Percentiles rank a stretch among this genome's conserved stretches.
Conservation (phyloP, 352 stramenopile species). For the Plasmopara viticola region DNA sequence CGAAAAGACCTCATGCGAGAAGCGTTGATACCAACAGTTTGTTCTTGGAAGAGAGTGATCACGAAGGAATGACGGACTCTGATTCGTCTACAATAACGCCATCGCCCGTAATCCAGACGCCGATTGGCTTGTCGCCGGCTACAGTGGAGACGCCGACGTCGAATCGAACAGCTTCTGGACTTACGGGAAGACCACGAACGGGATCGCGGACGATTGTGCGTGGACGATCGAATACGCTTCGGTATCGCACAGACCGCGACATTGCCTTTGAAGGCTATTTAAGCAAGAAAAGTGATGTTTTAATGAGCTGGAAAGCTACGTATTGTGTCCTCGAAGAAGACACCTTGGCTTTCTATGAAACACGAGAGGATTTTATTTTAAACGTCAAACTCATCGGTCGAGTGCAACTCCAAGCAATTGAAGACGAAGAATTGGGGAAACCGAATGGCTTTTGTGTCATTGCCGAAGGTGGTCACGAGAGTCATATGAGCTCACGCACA, state of each 20-base stretch:
- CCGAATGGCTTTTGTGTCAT: conserved; percentile 59
- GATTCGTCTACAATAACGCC: conserved; percentile 18
- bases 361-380: conserved; percentile 74
- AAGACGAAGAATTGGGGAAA: conserved; percentile 65
- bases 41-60: conserved; percentile 51
- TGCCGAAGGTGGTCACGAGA: conserved; percentile 59
- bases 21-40: conserved; percentile 39
- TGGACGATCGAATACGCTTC: conserved; percentile 52
- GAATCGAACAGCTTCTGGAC: conserved; percentile 1
- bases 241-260: conserved; percentile 54
- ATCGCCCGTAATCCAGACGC: conserved; percentile 10
- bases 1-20: conserved; percentile 33
- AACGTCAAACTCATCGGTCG: conserved; percentile 73
- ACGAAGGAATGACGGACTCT: conserved; percentile 23
- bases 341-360: conserved; percentile 73
- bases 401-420: conserved; percentile 57
- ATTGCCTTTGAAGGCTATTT: conserved; percentile 83
- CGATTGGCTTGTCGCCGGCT: conserved; percentile 10
- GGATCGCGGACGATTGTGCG: conserved; percentile 13
- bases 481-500: conserved; percentile 68
- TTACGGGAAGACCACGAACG: too few relatives aligned
- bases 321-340: conserved; percentile 80
- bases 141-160: conserved; percentile 12
- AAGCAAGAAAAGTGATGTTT: conserved; percentile 76
- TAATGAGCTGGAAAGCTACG: conserved; percentile 58